Conservation (phyloP, 306 rosid species). For the Abrus precatorius region DNA sequence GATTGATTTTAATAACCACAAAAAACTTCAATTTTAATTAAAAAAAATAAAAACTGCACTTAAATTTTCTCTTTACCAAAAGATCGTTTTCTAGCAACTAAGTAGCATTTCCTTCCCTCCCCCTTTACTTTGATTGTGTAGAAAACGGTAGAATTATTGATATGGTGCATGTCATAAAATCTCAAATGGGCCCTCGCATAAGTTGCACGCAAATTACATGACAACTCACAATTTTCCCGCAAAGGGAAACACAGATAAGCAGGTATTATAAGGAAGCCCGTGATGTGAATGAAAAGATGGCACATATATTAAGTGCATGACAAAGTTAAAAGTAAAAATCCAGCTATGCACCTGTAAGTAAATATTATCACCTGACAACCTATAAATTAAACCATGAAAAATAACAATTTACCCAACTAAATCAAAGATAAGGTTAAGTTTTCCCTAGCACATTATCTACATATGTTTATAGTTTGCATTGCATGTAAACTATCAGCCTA, state of each 20-base stretch:
- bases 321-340: slow-evolving; percentile 41
- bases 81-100: background rate
- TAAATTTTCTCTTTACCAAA: background rate
- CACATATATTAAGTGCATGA: slow-evolving; percentile 25
- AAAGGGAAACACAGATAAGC: slow-evolving; percentile 10
- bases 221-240: background rate
- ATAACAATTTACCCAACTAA: slow-evolving; percentile 43
- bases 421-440: slow-evolving; percentile 41
- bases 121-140: background rate
- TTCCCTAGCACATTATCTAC: slow-evolving; percentile 53
- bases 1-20: too few relatives aligned
- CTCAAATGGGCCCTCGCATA: background rate
- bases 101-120: background rate
- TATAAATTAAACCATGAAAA: slow-evolving; percentile 26
- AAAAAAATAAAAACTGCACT: too few relatives aligned
- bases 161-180: background rate
- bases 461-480: slow-evolving; percentile 51
- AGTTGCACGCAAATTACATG: slow-evolving; percentile 13
- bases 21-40: too few relatives aligned
- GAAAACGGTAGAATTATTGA: background rate
- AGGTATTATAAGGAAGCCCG: slow-evolving; percentile 6
- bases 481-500: slow-evolving; percentile 57
- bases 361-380: slow-evolving; percentile 42
- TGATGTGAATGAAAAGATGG: slow-evolving; percentile 21
- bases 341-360: slow-evolving; percentile 39